Evolutionary conservation across 2,329 filamentous ascomycete species (phyloP).

Genomic region (Penicillium hesseltinei): DNA sequence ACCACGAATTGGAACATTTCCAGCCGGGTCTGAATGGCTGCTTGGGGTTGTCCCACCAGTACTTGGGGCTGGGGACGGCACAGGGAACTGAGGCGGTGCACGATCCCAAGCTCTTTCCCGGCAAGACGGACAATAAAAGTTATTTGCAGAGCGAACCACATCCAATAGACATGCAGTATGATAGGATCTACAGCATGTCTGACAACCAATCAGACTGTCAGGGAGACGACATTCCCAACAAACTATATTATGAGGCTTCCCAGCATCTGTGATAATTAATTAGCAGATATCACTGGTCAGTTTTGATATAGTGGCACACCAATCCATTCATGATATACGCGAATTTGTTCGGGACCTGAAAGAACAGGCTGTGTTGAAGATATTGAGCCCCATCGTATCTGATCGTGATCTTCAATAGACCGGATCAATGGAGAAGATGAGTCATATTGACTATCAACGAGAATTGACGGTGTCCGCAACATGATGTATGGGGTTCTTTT

Average conservation of each 20-base stretch:
- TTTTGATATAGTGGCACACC: slow-evolving; percentile 16
- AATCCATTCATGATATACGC: slow-evolving; percentile 33
- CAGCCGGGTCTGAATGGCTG: background rate
- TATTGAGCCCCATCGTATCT: slow-evolving; percentile 4
- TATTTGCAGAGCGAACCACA: slow-evolving; percentile 3
- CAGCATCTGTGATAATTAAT: slow-evolving; percentile 21
- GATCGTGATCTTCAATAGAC: slow-evolving; percentile 12
- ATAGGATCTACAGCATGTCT: slow-evolving; percentile 35
- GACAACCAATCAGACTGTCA: slow-evolving; percentile 27
- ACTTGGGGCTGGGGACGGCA: slow-evolving; percentile 5
- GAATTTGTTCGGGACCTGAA: slow-evolving; percentile 19
- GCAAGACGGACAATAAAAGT: slow-evolving; percentile 32
- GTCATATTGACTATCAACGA: background rate
- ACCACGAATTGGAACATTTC: background rate
- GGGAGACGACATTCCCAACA: slow-evolving; percentile 30
- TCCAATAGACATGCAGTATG: slow-evolving; percentile 25
- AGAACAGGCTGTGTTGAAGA: slow-evolving; percentile 12
- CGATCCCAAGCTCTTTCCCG: slow-evolving; percentile 24
- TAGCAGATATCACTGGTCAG: background rate
- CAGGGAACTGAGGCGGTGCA: slow-evolving; percentile 14
- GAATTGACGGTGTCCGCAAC: slow-evolving; percentile 1
- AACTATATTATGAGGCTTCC: slow-evolving; percentile 32
- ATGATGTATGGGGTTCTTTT: background rate
- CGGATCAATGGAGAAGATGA: background rate
- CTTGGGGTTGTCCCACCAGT: slow-evolving; percentile 14